Base-by-base conservation (phyloP, 2,329 filamentous ascomycete species). In the Trichoderma arundinaceum region DNA sequence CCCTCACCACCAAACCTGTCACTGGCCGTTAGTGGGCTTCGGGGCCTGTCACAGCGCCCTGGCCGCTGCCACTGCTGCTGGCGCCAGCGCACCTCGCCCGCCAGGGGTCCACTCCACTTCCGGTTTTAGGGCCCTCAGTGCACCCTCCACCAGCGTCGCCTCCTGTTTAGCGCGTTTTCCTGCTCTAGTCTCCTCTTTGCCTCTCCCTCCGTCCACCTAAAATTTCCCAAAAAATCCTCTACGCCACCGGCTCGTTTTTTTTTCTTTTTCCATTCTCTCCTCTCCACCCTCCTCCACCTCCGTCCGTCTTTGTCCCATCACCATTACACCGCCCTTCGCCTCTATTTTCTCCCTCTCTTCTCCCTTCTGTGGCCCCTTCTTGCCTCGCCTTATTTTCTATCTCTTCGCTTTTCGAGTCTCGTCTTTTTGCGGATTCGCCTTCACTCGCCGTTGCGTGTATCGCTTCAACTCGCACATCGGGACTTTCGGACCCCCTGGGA, bases 261-360 rank as follows among this genome's bases (percentile, higher is more conserved):
- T 73, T 71, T 72, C 72, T 71, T 74, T 73, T 71, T 72, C 72
- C 71, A 48, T 72, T 71, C 73, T 70, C 70, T 65, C 71, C 68
- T 71, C 68, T 71, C 68, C 70, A 68, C 69, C 69, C 67, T 70
- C 73, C 68, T 72, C 69, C 68, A 72, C 71, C 71, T 72, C 73
- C 60, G 62, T 68, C 65, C 66, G 54, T 66, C 56, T 64, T 64
- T 59, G 53, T 73, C 72, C 71, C 59, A 66, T 56, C 65, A 63
- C 71, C 73, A 71, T 71, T 70, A 72, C 71, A 71, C 74, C 73
- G 73, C 75, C 72, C 49, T 72, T 74, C 69, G 41, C 66, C 70
- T 71, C 68, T 71, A 69, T 73, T 72, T 70, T 70, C 72, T 70
- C 72, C 69, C 70, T 71, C 69, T 68, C 54, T 56, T 49, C 53